Evolutionary conservation across 352 stramenopile genomes (phyloP).

Genomic region (Phytophthora vignae): DNA sequence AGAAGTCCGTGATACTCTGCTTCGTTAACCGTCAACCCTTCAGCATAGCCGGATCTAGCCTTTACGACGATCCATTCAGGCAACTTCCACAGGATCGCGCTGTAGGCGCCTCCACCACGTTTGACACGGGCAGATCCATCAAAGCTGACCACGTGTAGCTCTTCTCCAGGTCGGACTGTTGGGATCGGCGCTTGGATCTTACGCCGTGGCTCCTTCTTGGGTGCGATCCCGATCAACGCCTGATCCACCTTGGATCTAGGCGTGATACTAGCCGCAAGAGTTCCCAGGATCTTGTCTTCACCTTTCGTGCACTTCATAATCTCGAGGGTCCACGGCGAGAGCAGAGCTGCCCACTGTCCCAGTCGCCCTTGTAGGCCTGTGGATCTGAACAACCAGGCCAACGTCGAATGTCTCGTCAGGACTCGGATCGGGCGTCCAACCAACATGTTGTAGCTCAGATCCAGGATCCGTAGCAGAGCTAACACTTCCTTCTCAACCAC

Average conservation of each 20-base stretch:
- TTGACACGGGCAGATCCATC: slow-evolving; percentile 9
- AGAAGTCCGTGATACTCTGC: slow-evolving; percentile 1
- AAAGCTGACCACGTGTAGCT: not conserved
- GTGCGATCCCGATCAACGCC: not conserved
- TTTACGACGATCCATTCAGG: not conserved
- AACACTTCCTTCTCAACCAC: slow-evolving; percentile 11
- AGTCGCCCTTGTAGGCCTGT: not conserved
- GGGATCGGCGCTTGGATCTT: not conserved
- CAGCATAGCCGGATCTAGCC: not conserved
- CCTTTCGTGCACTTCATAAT: not conserved
- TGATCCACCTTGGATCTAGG: not conserved
- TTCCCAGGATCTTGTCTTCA: not conserved
- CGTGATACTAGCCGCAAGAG: not conserved
- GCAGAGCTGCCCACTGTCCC: not conserved
- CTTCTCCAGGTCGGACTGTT: not conserved
- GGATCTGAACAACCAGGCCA: slow-evolving; percentile 14
- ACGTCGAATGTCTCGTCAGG: not conserved
- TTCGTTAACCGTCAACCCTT: not conserved
- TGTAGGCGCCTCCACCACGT: not conserved
- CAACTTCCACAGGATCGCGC: slow-evolving; percentile 5
- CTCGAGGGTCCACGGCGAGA: not conserved
- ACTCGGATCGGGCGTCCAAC: not conserved
- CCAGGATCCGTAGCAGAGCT: slow-evolving; percentile 4
- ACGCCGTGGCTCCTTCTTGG: not conserved
- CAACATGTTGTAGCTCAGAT: slow-evolving; percentile 12